These are phyloP conservation scores for Panaeolus cyanescens DNA, from an alignment of 768 basidiomycete genomes.

Conservation along the genomic window DNA sequence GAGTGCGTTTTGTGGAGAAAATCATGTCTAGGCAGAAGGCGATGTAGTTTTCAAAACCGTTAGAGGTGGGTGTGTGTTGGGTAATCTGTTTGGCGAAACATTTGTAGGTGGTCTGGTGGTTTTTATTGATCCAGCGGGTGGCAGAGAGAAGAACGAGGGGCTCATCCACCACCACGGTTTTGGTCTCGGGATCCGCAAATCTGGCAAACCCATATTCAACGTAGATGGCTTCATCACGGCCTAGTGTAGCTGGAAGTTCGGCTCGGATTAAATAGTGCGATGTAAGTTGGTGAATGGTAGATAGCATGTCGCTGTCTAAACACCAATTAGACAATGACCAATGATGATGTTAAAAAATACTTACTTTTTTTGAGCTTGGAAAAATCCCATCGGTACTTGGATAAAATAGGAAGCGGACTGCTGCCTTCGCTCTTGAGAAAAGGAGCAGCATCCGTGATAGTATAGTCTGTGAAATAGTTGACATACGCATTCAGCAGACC, in stretches of 20 bases:
- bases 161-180: constrained; percentile 41
- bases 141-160: constrained; percentile 46
- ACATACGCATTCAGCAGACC: constrained; percentile 43
- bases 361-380: constrained; percentile 42
- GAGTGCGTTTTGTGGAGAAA: constrained; percentile 29
- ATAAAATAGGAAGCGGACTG: constrained; percentile 30
- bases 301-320: constrained; percentile 38
- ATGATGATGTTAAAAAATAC: constrained; percentile 6
- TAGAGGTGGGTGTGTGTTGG: constrained; percentile 30
- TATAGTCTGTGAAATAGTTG: constrained; percentile 38
- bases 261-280: constrained; percentile 45
- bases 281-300: constrained; percentile 38
- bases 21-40: constrained; percentile 41
- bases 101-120: constrained; percentile 37
- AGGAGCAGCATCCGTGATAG: constrained; percentile 35
- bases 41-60: constrained; percentile 49
- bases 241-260: constrained; percentile 33
- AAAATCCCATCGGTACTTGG: constrained; percentile 41
- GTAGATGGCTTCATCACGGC: constrained; percentile 38
- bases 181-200: constrained; percentile 39
- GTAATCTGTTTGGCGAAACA: constrained; percentile 38
- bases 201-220: constrained; percentile 50
- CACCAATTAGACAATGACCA: neutral
- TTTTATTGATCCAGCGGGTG: constrained; percentile 39
- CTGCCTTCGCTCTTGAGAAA: constrained; percentile 31